Evolutionary conservation across 805 yeast genomes (phyloP).

Genomic region (Starmera pachycereana): DNA sequence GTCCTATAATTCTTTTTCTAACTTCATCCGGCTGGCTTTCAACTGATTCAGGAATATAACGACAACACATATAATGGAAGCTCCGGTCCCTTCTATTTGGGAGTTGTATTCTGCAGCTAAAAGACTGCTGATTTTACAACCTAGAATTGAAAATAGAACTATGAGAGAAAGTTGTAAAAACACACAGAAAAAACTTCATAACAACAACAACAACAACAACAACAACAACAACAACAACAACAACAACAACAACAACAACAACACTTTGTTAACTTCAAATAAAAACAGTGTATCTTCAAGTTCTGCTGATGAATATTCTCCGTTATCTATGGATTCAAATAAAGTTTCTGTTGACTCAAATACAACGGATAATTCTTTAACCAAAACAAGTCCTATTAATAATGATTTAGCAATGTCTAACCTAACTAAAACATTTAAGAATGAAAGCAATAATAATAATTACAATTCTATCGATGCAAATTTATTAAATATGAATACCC

Average conservation of each 20-base stretch:
- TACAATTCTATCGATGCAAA: constrained; percentile 6
- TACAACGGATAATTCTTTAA: constrained; percentile 3
- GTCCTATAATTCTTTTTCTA: too few relatives aligned
- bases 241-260: background rate
- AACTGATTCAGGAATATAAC: background rate
- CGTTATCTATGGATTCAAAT: constrained; percentile 14
- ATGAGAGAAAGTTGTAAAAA: constrained; percentile 19
- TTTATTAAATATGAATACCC: constrained; percentile 6
- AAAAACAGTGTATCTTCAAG: constrained; percentile 1
- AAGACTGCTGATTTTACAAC: constrained; percentile 19
- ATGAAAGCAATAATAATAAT: background rate
- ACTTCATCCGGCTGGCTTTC: too few relatives aligned
- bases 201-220: background rate
- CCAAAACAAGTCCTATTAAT: background rate
- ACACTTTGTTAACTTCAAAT: background rate
- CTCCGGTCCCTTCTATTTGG: constrained; percentile 20
- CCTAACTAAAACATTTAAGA: background rate
- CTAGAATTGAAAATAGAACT: constrained; percentile 21
- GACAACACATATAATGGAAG: constrained; percentile 3
- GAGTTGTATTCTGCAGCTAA: constrained; percentile 23
- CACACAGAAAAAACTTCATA: constrained; percentile 3
- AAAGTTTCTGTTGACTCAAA: constrained; percentile 15
- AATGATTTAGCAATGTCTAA: background rate
- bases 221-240: background rate
- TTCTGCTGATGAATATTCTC: constrained; percentile 9